Conservation (phyloP, 2,329 filamentous ascomycete genomes). For the Botrytis elliptica region DNA sequence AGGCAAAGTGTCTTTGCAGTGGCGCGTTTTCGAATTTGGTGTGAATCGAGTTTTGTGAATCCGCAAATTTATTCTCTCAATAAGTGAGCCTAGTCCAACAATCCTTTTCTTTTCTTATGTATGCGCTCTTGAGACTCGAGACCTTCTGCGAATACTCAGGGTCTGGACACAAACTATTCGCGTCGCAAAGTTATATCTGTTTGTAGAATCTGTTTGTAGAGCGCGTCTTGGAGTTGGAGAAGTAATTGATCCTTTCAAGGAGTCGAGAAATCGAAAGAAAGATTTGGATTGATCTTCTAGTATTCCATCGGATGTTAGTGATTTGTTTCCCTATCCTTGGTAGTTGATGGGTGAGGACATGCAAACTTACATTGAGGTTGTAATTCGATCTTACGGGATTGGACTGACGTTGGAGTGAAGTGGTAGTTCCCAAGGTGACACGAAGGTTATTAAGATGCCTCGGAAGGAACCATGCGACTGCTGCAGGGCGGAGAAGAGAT, state of each 20-base stretch:
- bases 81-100: background rate
- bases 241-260: background rate
- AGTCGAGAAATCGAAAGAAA: background rate
- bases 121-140: constrained; percentile 4
- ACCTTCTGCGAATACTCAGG: background rate
- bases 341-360: background rate
- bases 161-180: background rate
- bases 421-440: constrained; percentile 26
- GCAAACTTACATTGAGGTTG: constrained; percentile 15
- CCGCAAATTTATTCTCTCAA: background rate
- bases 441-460: constrained; percentile 26
- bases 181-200: constrained; percentile 1
- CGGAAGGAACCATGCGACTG: constrained; percentile 25
- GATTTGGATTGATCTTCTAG: background rate
- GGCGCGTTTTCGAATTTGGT: constrained; percentile 6
- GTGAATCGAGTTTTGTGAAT: background rate
- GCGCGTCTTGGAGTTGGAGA: background rate
- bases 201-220: background rate
- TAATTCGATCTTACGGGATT: constrained; percentile 1
- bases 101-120: background rate
- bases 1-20: constrained; percentile 10
- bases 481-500: constrained; percentile 20
- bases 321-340: background rate
- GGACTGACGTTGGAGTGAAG: constrained; percentile 19
- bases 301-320: background rate